A percentile compares a stretch with the other conserved stretches of the same genome.
Evolutionary conservation across 106 monocot genomes (phyloP).

Genomic region (Dendrobium catenatum): DNA sequence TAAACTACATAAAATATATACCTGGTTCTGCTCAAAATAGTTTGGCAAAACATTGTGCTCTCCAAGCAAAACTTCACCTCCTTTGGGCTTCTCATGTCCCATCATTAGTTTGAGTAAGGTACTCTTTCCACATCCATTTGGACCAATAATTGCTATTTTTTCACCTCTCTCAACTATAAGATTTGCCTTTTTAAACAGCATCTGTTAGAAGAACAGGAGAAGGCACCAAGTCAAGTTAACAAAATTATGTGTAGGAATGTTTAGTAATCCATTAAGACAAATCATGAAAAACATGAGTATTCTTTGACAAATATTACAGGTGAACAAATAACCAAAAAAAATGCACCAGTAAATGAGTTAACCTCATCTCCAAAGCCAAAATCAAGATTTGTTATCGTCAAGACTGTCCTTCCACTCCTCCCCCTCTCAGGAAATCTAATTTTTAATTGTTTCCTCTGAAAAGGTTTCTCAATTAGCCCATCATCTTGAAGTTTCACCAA

Average conservation of each 20-base stretch:
- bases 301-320: neutral
- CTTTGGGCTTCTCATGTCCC: constrained; percentile 72
- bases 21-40: constrained; percentile 99
- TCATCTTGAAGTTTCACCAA: constrained; percentile 82
- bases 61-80: constrained; percentile 78
- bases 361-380: constrained; percentile 86
- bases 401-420: constrained; percentile 77
- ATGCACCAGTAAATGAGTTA: constrained; percentile 2
- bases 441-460: constrained; percentile 80
- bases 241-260: neutral
- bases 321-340: neutral
- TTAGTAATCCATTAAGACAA: neutral
- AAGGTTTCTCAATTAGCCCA: constrained; percentile 91
- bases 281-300: neutral
- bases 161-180: constrained; percentile 85
- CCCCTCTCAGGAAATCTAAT: constrained; percentile 96
- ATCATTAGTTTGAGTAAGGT: constrained; percentile 85
- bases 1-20: constrained; percentile 11
- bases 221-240: neutral
- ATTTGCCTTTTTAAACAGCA: constrained; percentile 72
- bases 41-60: constrained; percentile 97
- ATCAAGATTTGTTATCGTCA: constrained; percentile 67
- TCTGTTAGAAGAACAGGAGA: constrained; percentile 21
- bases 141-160: constrained; percentile 91
- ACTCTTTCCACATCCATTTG: constrained; percentile 98